Evolutionary conservation across 495 filamentous ascomycete genomes (phyloP).

Genomic region (Cenococcum geophilum): DNA sequence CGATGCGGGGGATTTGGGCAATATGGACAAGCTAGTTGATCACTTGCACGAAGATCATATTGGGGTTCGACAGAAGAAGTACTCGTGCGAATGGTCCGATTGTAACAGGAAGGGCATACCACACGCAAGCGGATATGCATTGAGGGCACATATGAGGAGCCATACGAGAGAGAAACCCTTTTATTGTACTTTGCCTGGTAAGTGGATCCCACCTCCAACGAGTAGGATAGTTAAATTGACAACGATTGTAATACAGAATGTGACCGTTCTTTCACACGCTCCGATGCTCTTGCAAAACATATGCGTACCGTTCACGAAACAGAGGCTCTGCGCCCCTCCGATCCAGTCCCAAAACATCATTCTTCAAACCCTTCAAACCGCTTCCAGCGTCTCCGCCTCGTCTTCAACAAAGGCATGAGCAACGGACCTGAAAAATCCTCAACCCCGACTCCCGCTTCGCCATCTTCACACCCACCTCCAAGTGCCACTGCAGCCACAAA

Average conservation of each 20-base stretch:
- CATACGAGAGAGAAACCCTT: slow-evolving; percentile 98
- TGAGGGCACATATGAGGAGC: slow-evolving; percentile 94
- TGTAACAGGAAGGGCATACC: slow-evolving; percentile 79
- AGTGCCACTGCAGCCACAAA: slow-evolving; percentile 16
- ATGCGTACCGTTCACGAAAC: slow-evolving; percentile 99
- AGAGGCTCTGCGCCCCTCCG: slow-evolving; percentile 81
- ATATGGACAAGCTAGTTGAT: slow-evolving; percentile 90
- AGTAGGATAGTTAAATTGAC: not conserved
- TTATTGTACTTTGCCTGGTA: slow-evolving; percentile 91
- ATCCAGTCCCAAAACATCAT: slow-evolving; percentile 75
- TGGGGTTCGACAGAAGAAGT: slow-evolving; percentile 73
- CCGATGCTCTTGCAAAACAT: slow-evolving; percentile 94
- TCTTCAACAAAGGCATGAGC: slow-evolving; percentile 24
- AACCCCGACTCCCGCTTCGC: slow-evolving; percentile 25
- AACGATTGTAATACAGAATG: slow-evolving; percentile 57
- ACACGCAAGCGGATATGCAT: slow-evolving; percentile 90
- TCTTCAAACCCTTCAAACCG: slow-evolving; percentile 42
- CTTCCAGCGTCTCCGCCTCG: slow-evolving; percentile 32
- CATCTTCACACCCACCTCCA: slow-evolving; percentile 22
- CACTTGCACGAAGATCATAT: slow-evolving; percentile 95
- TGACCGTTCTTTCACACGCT: slow-evolving; percentile 93
- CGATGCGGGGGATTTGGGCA: slow-evolving; percentile 66
- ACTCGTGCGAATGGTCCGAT: slow-evolving; percentile 91
- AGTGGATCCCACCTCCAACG: slow-evolving; percentile 18
- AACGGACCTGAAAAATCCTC: slow-evolving; percentile 10